Conservation (phyloP, 768 basidiomycete genomes). For the Hygrocybe coccinea region DNA sequence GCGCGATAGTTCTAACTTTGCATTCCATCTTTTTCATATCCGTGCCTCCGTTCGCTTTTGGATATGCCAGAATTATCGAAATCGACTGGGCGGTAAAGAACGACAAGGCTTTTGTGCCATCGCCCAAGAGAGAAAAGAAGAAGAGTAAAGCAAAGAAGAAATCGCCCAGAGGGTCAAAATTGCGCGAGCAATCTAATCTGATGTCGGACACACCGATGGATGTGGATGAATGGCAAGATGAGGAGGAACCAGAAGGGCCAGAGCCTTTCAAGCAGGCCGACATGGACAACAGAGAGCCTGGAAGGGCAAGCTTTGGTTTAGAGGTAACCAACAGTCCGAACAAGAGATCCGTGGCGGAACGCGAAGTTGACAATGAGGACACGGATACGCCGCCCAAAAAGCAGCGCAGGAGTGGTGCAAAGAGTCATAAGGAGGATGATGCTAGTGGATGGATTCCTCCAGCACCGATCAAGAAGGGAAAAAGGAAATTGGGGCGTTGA, state of each 20-base stretch:
- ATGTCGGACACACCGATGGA: slow-evolving; percentile 3
- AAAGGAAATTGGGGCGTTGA: slow-evolving; percentile 8
- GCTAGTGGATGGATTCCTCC: slow-evolving; percentile 30
- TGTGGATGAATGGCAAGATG: slow-evolving; percentile 26
- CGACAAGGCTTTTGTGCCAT: slow-evolving; percentile 53
- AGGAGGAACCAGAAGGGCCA: slow-evolving; percentile 14
- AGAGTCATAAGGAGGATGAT: slow-evolving; percentile 20
- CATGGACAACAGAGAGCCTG: slow-evolving; percentile 16
- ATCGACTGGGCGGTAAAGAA: slow-evolving; percentile 75
- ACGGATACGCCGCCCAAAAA: slow-evolving; percentile 6
- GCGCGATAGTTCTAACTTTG: slow-evolving; percentile 10
- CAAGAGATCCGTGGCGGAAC: slow-evolving; percentile 34
- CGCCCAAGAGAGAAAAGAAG: slow-evolving; percentile 44
- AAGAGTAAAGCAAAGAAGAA: slow-evolving; percentile 8
- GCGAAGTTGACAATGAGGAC: slow-evolving; percentile 5
- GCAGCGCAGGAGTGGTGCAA: neutral
- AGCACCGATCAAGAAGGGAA: slow-evolving; percentile 20
- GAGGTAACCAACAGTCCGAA: slow-evolving; percentile 43
- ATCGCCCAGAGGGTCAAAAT: slow-evolving; percentile 14
- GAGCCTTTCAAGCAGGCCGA: slow-evolving; percentile 16
- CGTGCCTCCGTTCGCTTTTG: neutral
- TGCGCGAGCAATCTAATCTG: slow-evolving; percentile 7
- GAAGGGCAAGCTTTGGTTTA: slow-evolving; percentile 34
- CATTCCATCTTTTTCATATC: slow-evolving; percentile 24
- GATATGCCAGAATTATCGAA: slow-evolving; percentile 62